A percentile compares a stretch with the other conserved stretches of the same genome.
phyloP scores from a whole-genome alignment of 2,329 filamentous ascomycete genomes.

The Rhynchosporium secalis region DNA sequence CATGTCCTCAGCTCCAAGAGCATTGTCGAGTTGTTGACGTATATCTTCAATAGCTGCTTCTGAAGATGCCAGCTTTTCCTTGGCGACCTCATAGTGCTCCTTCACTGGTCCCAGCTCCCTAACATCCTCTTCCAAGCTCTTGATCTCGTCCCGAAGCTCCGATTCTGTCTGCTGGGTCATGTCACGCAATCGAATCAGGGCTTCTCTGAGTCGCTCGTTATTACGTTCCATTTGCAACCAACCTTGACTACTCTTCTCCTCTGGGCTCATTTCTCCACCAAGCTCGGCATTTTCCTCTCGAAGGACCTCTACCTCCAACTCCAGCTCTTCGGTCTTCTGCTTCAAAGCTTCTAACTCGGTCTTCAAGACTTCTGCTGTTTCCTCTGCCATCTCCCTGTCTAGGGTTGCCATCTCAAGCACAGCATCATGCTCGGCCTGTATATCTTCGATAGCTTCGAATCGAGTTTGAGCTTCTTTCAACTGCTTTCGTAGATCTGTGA shows the following conservation, averaged over 20 bases:
- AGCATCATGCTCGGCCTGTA: conserved; percentile 82
- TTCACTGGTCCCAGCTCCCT: conserved; percentile 67
- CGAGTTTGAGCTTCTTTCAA: conserved; percentile 73
- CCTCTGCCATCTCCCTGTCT: conserved; percentile 95
- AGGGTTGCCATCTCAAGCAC: conserved; percentile 83
- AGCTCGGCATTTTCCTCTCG: conserved; percentile 85
- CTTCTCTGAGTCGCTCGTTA: conserved; percentile 84
- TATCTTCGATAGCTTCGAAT: conserved; percentile 67
- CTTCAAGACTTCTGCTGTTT: conserved; percentile 80
- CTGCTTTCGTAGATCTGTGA: conserved; percentile 71
- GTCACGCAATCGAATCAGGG: conserved; percentile 80
- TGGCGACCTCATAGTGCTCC: conserved; percentile 67
- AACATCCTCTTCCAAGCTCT: conserved; percentile 70
- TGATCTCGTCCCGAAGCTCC: conserved; percentile 74
- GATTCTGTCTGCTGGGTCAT: conserved; percentile 82
- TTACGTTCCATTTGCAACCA: conserved; percentile 91
- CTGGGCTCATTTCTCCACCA: conserved; percentile 79
- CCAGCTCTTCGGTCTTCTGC: conserved; percentile 75
- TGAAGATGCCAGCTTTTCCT: conserved; percentile 70
- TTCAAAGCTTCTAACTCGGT: conserved; percentile 77
- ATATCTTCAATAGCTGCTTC: conserved; percentile 82
- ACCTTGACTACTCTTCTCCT: conserved; percentile 81
- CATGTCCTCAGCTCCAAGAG: conserved; percentile 86
- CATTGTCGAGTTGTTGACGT: conserved; percentile 85
- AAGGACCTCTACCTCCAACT: conserved; percentile 84